A percentile compares a stretch with the other conserved stretches of the same genome.
Evolutionary conservation across 2,329 filamentous ascomycete species (phyloP).

Genomic region (Pyrenochaeta sp.): DNA sequence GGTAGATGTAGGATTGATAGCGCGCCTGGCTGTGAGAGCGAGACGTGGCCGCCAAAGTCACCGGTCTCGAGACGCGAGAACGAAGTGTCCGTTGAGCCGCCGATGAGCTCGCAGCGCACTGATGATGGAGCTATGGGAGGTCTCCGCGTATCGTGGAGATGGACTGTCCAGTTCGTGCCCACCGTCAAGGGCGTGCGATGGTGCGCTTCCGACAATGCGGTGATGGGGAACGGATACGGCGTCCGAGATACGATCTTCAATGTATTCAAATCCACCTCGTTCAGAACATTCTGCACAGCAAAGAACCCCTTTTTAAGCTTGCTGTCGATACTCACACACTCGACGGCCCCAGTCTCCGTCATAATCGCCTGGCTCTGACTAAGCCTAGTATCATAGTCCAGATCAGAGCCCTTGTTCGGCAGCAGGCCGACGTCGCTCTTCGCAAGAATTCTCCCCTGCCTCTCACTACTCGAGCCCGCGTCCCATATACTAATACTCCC

Average conservation of each 20-base stretch:
- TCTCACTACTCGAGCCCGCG: slow-evolving; percentile 58
- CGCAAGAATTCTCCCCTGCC: slow-evolving; percentile 70
- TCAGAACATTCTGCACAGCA: slow-evolving; percentile 77
- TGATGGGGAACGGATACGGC: slow-evolving; percentile 82
- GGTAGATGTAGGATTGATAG: slow-evolving; percentile 83
- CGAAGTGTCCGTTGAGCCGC: slow-evolving; percentile 29
- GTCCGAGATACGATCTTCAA: slow-evolving; percentile 74
- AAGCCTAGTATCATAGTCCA: slow-evolving; percentile 56
- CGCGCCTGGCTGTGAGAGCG: slow-evolving; percentile 81
- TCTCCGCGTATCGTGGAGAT: slow-evolving; percentile 79
- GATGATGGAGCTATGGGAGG: slow-evolving; percentile 23
- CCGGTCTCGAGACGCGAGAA: slow-evolving; percentile 60
- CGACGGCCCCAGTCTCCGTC: slow-evolving; percentile 76
- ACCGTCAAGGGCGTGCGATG: slow-evolving; percentile 78
- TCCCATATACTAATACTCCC: slow-evolving; percentile 92
- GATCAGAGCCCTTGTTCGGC: slow-evolving; percentile 60
- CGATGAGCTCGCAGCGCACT: slow-evolving; percentile 41
- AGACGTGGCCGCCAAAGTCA: slow-evolving; percentile 67
- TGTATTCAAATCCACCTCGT: slow-evolving; percentile 82
- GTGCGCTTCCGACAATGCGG: slow-evolving; percentile 76
- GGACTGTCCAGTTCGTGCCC: slow-evolving; percentile 81
- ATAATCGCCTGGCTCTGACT: slow-evolving; percentile 62
- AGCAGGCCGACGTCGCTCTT: slow-evolving; percentile 74
- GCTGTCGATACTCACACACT: slow-evolving; percentile 83
- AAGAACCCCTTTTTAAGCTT: slow-evolving; percentile 75